Evolutionary conservation across 495 filamentous ascomycete genomes (phyloP).

Genomic region (Penicillium crystallinum): DNA sequence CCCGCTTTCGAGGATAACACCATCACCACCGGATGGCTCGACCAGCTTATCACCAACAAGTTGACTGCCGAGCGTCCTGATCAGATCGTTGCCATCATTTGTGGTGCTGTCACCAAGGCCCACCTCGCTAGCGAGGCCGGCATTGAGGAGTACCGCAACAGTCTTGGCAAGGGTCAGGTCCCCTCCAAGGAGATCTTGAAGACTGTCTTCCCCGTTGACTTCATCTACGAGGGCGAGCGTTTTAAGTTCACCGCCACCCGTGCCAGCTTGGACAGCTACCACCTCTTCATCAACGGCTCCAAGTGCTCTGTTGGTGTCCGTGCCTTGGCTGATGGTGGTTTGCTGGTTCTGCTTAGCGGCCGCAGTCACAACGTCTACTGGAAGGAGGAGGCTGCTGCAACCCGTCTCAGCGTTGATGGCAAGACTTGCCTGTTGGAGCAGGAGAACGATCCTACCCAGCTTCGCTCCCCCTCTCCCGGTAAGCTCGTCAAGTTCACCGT

Average conservation of each 20-base stretch:
- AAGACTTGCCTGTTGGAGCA: slow-evolving; percentile 98
- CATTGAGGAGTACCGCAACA: slow-evolving; percentile 77
- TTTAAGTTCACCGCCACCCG: slow-evolving; percentile 99
- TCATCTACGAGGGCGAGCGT: slow-evolving; percentile 92
- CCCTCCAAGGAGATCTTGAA: slow-evolving; percentile 93
- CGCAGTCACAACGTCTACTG: slow-evolving; percentile 98
- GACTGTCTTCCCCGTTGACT: slow-evolving; percentile 97
- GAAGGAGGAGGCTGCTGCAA: slow-evolving; percentile 97
- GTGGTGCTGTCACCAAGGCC: slow-evolving; percentile 90
- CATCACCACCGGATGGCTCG: slow-evolving; percentile 98
- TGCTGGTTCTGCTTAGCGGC: slow-evolving; percentile 84
- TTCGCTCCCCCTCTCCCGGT: slow-evolving; percentile 89
- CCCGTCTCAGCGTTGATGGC: slow-evolving; percentile 90
- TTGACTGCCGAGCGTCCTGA: slow-evolving; percentile 95
- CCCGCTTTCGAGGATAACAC: slow-evolving; percentile 99
- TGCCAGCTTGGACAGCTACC: slow-evolving; percentile 90
- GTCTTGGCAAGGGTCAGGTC: slow-evolving; percentile 96
- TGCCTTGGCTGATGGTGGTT: slow-evolving; percentile 86
- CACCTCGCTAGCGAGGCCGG: slow-evolving; percentile 87
- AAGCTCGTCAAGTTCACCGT: slow-evolving; percentile 99
- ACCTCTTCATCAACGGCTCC: slow-evolving; percentile 98
- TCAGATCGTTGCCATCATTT: slow-evolving; percentile 82
- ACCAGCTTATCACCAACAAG: slow-evolving; percentile 97
- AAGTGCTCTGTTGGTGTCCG: slow-evolving; percentile 93
- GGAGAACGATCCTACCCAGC: slow-evolving; percentile 97